Evolutionary conservation across 1,284 basidiomycete genomes (phyloP).

Genomic region (Phylloboletellus chloephorus): DNA sequence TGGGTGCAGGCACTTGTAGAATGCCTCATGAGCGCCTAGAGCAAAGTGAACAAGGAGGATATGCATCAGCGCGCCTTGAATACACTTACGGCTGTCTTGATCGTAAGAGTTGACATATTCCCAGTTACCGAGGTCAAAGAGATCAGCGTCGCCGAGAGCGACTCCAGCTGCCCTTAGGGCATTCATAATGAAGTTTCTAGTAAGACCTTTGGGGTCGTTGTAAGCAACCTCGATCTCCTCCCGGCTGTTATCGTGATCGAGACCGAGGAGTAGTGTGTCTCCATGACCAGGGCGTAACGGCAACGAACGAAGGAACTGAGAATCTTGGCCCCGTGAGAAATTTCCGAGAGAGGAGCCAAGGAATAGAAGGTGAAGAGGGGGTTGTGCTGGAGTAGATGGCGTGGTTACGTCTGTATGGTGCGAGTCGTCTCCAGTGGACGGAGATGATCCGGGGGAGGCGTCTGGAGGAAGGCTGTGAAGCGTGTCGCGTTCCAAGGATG

Average conservation of each 20-base stretch:
- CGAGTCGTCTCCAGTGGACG: constrained; percentile 18
- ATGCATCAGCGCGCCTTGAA: background rate
- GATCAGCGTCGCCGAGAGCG: constrained; percentile 52
- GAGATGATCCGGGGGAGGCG: constrained; percentile 34
- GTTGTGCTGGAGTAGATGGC: constrained; percentile 37
- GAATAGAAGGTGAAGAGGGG: constrained; percentile 80
- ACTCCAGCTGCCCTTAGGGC: constrained; percentile 67
- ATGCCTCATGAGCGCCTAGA: constrained; percentile 82
- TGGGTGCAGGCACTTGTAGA: constrained; percentile 63
- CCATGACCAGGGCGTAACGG: constrained; percentile 70
- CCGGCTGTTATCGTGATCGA: constrained; percentile 78
- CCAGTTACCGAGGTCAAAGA: constrained; percentile 70
- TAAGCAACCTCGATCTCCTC: constrained; percentile 74
- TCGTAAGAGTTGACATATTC: constrained; percentile 84
- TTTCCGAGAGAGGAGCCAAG: constrained; percentile 95
- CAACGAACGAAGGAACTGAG: constrained; percentile 72
- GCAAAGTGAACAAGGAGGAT: constrained; percentile 5
- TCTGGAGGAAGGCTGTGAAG: constrained; percentile 19
- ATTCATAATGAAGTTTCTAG: constrained; percentile 86
- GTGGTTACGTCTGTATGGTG: constrained; percentile 27
- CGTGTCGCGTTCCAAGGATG: background rate
- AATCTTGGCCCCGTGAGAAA: constrained; percentile 73
- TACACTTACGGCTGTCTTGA: constrained; percentile 53
- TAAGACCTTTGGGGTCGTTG: constrained; percentile 77
- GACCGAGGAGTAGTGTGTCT: constrained; percentile 73